A percentile compares a stretch with the other conserved stretches of the same genome.
Conservation (phyloP, 768 basidiomycete genomes). For the Pisolithus orientalis region DNA sequence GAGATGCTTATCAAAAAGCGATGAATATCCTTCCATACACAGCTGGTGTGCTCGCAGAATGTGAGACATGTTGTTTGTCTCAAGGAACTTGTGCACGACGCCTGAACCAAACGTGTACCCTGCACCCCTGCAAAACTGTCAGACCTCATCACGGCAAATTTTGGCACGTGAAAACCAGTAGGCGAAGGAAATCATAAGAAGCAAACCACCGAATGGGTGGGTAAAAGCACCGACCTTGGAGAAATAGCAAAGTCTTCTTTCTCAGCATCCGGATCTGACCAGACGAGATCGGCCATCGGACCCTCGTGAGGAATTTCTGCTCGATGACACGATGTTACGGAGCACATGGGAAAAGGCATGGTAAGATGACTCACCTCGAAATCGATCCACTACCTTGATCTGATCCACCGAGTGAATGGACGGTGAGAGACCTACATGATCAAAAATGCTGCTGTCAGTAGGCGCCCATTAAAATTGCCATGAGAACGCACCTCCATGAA, state of each 20-base stretch:
- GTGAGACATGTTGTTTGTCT: slow-evolving; percentile 94
- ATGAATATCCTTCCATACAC: slow-evolving; percentile 99
- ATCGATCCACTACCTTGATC: slow-evolving; percentile 98
- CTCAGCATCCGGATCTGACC: slow-evolving; percentile 99
- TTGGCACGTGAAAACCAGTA: slow-evolving; percentile 10
- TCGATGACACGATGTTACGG: slow-evolving; percentile 16
- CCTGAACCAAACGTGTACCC: slow-evolving; percentile 99
- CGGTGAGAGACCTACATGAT: slow-evolving; percentile 75
- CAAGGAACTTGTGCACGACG: slow-evolving; percentile 95
- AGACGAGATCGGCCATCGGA: slow-evolving; percentile 98
- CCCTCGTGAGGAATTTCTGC: slow-evolving; percentile 98
- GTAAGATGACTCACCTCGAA: slow-evolving; percentile 59
- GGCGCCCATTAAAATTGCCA: background rate
- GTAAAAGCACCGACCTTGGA: slow-evolving; percentile 60
- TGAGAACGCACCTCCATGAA: slow-evolving; percentile 77
- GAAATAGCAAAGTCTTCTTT: slow-evolving; percentile 99
- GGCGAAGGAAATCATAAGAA: slow-evolving; percentile 5
- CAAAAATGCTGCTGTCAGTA: slow-evolving; percentile 9
- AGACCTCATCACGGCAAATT: background rate
- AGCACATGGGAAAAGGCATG: slow-evolving; percentile 12
- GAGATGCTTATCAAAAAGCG: slow-evolving; percentile 91
- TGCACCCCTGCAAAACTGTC: slow-evolving; percentile 60
- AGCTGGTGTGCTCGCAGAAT: slow-evolving; percentile 97
- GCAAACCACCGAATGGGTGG: slow-evolving; percentile 6
- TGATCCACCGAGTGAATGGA: slow-evolving; percentile 99